Percentiles rank a stretch among this genome's conserved stretches.
phyloP scores from a whole-genome alignment of 2,329 filamentous ascomycete species.

The Pestalotiopsis fici region DNA sequence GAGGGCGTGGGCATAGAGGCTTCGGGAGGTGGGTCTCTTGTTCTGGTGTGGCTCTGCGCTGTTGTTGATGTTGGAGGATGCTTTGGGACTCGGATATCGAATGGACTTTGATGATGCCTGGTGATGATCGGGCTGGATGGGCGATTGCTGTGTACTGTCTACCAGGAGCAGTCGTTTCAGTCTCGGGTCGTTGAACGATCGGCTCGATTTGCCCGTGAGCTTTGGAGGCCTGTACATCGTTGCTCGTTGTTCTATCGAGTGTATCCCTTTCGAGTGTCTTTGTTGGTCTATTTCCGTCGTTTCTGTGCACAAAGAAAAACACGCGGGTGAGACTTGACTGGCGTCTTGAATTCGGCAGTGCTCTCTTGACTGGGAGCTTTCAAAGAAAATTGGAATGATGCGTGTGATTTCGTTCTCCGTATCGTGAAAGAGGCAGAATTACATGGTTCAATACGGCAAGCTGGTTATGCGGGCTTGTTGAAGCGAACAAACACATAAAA shows the following conservation, averaged over 20 bases:
- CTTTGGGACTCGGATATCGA: not conserved
- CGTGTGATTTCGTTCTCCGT: not conserved
- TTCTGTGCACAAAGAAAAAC: not conserved
- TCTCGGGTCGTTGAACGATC: not conserved
- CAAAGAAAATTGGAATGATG: not conserved
- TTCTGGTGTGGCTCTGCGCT: not conserved
- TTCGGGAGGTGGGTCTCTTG: not conserved
- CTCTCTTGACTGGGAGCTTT: not conserved
- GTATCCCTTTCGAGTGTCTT: not conserved
- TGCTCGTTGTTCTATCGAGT: not conserved
- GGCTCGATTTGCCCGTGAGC: not conserved
- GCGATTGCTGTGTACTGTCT: not conserved
- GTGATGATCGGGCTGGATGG: not conserved
- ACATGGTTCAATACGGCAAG: not conserved
- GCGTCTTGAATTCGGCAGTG: not conserved
- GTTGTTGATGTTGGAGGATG: not conserved
- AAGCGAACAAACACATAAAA: not conserved
- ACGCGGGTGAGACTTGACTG: not conserved
- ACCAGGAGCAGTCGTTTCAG: not conserved
- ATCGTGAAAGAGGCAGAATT: not conserved
- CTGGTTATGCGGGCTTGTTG: not conserved
- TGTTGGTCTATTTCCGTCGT: slow-evolving; percentile 1
- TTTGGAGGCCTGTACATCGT: not conserved
- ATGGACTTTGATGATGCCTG: not conserved
- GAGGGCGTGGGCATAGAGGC: not conserved